phyloP scores from a whole-genome alignment of 495 filamentous ascomycete genomes.

The Penicillium mononematosum region DNA sequence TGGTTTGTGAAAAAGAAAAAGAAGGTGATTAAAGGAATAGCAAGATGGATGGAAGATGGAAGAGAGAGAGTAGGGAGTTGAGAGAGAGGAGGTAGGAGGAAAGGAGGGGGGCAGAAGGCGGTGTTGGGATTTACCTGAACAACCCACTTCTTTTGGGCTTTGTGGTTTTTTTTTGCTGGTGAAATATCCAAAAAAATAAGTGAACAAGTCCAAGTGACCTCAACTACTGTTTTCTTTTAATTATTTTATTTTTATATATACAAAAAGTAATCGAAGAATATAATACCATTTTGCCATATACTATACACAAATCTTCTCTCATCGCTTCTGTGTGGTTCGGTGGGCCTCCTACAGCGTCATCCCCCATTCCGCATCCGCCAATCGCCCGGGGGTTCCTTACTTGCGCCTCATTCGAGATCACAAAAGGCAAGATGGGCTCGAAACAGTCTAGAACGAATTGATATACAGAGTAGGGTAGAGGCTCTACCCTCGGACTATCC shows the following conservation, averaged over 20 bases:
- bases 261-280: background rate
- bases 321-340: constrained; percentile 49
- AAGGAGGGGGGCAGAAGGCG: constrained; percentile 29
- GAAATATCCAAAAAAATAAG: background rate
- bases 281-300: background rate
- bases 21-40: constrained; percentile 21
- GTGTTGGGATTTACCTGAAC: constrained; percentile 34
- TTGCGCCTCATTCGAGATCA: constrained; percentile 23
- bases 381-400: constrained; percentile 32
- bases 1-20: constrained; percentile 22
- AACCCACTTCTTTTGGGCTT: constrained; percentile 7
- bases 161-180: background rate
- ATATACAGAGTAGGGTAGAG: background rate
- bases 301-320: constrained; percentile 3
- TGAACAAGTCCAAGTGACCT: background rate
- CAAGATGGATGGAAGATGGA: constrained; percentile 16
- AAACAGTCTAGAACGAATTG: constrained; percentile 10
- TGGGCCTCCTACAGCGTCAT: constrained; percentile 46
- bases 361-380: constrained; percentile 43
- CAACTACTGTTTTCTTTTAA: background rate
- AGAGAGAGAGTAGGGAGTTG: constrained; percentile 13
- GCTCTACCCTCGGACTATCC: background rate
- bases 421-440: constrained; percentile 9
- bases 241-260: background rate
- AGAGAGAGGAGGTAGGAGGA: constrained; percentile 26